Evolutionary conservation across 2,329 filamentous ascomycete genomes (phyloP).

Genomic region (Penicillium oxalicum): DNA sequence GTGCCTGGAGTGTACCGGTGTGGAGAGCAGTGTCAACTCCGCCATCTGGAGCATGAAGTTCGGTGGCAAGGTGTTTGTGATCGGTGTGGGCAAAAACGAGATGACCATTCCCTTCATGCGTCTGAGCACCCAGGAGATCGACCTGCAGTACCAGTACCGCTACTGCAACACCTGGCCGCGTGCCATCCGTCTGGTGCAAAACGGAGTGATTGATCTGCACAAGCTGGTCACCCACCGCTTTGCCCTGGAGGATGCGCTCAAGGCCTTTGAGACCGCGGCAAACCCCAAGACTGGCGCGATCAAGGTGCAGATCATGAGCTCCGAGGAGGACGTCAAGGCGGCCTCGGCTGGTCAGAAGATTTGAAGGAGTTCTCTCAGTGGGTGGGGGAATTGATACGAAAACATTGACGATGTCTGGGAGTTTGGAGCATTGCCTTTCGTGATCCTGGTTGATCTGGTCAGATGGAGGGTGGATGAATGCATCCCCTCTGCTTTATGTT

Average conservation of each 20-base stretch:
- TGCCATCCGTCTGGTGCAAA: constrained; percentile 80
- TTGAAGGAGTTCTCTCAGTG: constrained; percentile 7
- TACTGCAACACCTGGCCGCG: constrained; percentile 96
- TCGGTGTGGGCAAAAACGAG: constrained; percentile 91
- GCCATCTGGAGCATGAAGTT: constrained; percentile 91
- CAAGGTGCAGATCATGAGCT: constrained; percentile 79
- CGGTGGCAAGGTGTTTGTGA: constrained; percentile 93
- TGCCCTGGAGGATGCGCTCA: constrained; percentile 74
- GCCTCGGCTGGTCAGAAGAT: constrained; percentile 27
- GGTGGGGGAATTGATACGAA: neutral
- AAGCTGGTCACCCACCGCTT: constrained; percentile 86
- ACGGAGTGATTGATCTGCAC: constrained; percentile 72
- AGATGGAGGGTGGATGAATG: neutral
- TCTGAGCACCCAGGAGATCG: constrained; percentile 81
- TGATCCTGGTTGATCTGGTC: constrained; percentile 2
- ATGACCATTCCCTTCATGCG: constrained; percentile 96
- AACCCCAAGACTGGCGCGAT: constrained; percentile 91
- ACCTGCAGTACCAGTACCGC: constrained; percentile 93
- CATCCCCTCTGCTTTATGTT: no score
- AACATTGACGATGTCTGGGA: neutral
- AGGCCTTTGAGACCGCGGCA: constrained; percentile 83
- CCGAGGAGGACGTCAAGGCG: constrained; percentile 34
- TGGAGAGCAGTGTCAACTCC: constrained; percentile 78
- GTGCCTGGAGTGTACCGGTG: constrained; percentile 87
- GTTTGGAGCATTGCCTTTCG: neutral